These are phyloP conservation scores for Echinosophora koreensis DNA, from an alignment of 306 rosid species.

Conservation along the genomic window DNA sequence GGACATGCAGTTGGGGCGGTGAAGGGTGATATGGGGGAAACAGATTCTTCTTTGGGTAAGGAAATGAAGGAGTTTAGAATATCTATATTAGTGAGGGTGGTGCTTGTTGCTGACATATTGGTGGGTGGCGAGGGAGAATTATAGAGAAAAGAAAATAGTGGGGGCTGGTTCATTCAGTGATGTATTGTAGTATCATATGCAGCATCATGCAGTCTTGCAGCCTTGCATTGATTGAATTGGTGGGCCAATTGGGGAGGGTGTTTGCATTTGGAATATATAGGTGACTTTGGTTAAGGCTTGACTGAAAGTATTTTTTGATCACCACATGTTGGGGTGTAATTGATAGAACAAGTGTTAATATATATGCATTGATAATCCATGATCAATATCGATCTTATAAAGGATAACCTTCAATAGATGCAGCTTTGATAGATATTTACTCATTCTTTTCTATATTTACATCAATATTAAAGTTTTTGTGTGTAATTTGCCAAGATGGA, in stretches of 20 bases:
- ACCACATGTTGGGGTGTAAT: too few relatives aligned
- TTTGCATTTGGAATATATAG: slow-evolving; percentile 40
- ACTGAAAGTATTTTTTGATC: neutral
- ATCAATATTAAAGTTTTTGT: too few relatives aligned
- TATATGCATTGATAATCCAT: too few relatives aligned
- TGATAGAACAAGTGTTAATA: too few relatives aligned
- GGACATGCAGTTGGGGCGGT: slow-evolving; percentile 33
- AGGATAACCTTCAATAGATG: too few relatives aligned
- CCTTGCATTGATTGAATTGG: slow-evolving; percentile 24
- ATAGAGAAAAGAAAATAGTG: slow-evolving; percentile 1
- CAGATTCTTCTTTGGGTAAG: slow-evolving; percentile 30
- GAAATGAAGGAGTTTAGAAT: neutral
- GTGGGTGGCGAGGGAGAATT: neutral
- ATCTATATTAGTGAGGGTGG: slow-evolving; percentile 11
- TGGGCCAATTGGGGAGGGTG: slow-evolving; percentile 19
- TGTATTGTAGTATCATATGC: neutral
- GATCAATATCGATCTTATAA: too few relatives aligned
- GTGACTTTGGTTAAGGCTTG: neutral
- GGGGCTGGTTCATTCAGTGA: neutral
- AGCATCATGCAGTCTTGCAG: slow-evolving; percentile 3
- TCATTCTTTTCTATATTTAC: too few relatives aligned
- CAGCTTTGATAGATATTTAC: too few relatives aligned
- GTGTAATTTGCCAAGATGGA: too few relatives aligned
- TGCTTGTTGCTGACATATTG: neutral
- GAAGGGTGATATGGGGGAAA: neutral